Evolutionary conservation across 2,329 filamentous ascomycete species (phyloP).

Genomic region (Penicillium rolfsii): DNA sequence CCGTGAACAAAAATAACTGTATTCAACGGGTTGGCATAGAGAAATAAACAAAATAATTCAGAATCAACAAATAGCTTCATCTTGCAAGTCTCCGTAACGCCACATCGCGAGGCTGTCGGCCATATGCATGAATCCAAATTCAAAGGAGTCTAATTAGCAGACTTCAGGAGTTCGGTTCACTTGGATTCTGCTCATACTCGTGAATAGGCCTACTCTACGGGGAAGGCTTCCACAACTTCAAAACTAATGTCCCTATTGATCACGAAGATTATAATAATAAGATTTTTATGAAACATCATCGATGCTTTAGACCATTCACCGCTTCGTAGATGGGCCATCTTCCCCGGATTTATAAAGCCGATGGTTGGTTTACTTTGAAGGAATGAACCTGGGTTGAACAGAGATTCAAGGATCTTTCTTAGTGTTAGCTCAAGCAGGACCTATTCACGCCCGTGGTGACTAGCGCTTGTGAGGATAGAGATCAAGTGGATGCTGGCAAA

Average conservation of each 20-base stretch:
- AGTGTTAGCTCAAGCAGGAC: too few species aligned
- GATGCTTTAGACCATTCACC: conserved; percentile 31
- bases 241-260: conserved; percentile 25
- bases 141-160: background rate
- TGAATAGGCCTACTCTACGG: conserved; percentile 22
- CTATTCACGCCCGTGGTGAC: too few species aligned
- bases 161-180: background rate
- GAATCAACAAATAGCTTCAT: background rate
- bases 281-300: conserved; percentile 28
- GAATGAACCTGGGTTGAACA: background rate
- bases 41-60: background rate
- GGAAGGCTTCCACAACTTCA: conserved; percentile 27
- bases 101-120: too few species aligned
- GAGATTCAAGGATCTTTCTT: too few species aligned
- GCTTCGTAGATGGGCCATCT: conserved; percentile 37
- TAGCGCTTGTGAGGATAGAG: too few species aligned
- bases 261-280: conserved; percentile 31
- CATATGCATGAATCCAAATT: background rate
- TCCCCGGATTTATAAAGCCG: conserved; percentile 3
- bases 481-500: too few species aligned
- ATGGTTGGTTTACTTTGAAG: conserved; percentile 3
- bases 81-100: background rate
- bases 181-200: background rate
- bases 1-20: conserved; percentile 5
- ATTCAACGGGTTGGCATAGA: background rate